These are phyloP conservation scores for Penicillium sp. DNA, from an alignment of 2,329 filamentous ascomycete genomes.

Conservation along the genomic window DNA sequence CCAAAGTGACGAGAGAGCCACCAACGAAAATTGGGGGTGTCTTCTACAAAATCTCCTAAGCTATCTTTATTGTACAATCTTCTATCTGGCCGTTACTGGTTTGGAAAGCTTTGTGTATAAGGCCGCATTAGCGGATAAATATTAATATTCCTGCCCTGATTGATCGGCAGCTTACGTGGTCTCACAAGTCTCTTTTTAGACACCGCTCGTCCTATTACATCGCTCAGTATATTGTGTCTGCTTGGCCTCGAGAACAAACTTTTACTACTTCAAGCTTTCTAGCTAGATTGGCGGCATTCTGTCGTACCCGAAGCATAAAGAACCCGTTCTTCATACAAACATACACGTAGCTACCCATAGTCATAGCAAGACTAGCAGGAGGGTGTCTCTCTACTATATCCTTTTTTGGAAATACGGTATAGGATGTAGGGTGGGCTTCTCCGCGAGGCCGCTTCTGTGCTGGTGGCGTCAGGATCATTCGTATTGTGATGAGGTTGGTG, in stretches of 20 bases:
- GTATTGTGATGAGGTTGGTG: too few species aligned
- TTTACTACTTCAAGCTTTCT: not conserved
- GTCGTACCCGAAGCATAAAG: not conserved
- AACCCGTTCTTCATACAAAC: not conserved
- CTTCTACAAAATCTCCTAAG: too few species aligned
- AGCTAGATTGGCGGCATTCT: not conserved
- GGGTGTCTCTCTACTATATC: not conserved
- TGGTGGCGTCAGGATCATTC: too few species aligned
- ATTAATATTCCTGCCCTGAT: not conserved
- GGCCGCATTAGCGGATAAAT: too few species aligned
- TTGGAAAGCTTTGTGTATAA: too few species aligned
- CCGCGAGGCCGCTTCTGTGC: too few species aligned
- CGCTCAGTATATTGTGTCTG: not conserved
- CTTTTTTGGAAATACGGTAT: not conserved
- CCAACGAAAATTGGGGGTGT: too few species aligned
- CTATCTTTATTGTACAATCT: too few species aligned
- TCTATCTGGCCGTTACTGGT: too few species aligned
- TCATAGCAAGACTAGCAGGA: not conserved
- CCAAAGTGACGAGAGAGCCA: too few species aligned
- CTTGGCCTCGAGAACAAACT: not conserved
- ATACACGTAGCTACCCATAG: not conserved
- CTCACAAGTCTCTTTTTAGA: not conserved
- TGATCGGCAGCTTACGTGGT: not conserved
- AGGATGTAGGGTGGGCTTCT: not conserved
- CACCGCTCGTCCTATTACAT: not conserved